A percentile compares a stretch with the other conserved stretches of the same genome.
These are phyloP conservation scores for Poronia punctata DNA, from an alignment of 495 filamentous ascomycete species.

Conservation along the genomic window DNA sequence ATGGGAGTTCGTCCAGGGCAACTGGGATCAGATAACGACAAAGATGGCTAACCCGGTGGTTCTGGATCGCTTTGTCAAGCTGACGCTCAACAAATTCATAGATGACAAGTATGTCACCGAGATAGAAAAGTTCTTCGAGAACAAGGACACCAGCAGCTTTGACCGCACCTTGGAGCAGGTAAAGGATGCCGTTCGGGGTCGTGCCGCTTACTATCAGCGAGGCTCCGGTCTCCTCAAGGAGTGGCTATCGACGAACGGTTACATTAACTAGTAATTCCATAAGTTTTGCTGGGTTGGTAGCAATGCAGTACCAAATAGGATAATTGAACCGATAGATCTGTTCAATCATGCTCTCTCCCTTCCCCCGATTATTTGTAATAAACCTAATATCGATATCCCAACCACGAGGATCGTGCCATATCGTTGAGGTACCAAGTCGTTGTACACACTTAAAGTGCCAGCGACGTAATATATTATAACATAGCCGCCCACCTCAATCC, in stretches of 20 bases:
- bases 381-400: too few relatives aligned
- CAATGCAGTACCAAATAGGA: too few relatives aligned
- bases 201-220: slow-evolving; percentile 68
- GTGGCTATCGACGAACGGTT: slow-evolving; percentile 63
- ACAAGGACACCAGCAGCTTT: slow-evolving; percentile 73
- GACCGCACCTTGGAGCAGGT: slow-evolving; percentile 73
- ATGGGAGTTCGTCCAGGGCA: slow-evolving; percentile 76
- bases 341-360: too few relatives aligned
- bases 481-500: too few relatives aligned
- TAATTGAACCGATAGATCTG: too few relatives aligned
- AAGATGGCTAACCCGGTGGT: slow-evolving; percentile 77
- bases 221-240: slow-evolving; percentile 61
- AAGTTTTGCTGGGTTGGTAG: too few relatives aligned
- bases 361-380: too few relatives aligned
- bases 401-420: too few relatives aligned
- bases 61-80: slow-evolving; percentile 76
- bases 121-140: slow-evolving; percentile 75
- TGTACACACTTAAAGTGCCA: too few relatives aligned
- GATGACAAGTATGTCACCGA: slow-evolving; percentile 62
- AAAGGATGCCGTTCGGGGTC: slow-evolving; percentile 69
- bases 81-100: slow-evolving; percentile 69
- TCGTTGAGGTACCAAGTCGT: too few relatives aligned
- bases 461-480: too few relatives aligned
- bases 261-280: slow-evolving; percentile 28
- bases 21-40: slow-evolving; percentile 63